Conservation (phyloP, 2,329 filamentous ascomycete genomes). For the Aspergillus versicolor region DNA sequence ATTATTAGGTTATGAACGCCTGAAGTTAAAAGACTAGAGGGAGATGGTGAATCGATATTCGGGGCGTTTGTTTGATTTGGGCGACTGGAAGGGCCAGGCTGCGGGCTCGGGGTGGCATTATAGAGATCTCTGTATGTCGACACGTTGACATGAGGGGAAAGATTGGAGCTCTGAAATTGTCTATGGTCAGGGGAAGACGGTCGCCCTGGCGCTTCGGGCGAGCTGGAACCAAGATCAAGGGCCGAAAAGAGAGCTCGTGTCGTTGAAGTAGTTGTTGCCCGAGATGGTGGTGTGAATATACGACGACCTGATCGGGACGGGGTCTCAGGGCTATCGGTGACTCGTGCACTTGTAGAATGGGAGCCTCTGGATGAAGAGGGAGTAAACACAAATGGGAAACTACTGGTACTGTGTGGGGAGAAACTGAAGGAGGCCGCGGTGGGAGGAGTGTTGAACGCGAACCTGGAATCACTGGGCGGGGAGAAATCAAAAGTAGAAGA, state of each 20-base stretch:
- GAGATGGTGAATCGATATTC: neutral
- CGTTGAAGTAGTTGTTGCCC: neutral
- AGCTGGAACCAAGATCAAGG: neutral
- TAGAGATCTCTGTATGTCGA: conserved; percentile 14
- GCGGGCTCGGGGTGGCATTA: conserved; percentile 5
- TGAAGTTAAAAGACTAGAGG: neutral
- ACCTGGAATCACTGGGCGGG: neutral
- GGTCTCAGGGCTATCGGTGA: neutral
- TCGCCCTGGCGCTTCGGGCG: neutral
- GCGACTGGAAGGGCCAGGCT: neutral
- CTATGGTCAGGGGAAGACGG: neutral
- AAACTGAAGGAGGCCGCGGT: neutral
- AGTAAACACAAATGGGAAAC: neutral
- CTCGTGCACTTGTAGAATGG: neutral
- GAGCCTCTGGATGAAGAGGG: neutral
- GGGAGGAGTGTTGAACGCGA: neutral
- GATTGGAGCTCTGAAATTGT: neutral
- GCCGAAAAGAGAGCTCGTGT: neutral
- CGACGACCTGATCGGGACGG: neutral
- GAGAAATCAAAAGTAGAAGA: neutral
- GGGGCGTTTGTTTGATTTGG: neutral
- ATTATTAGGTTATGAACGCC: neutral
- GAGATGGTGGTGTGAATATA: neutral
- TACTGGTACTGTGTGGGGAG: neutral
- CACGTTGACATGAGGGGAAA: neutral